A percentile compares a stretch with the other conserved stretches of the same genome.
These are phyloP conservation scores for Ottelia alismoides DNA, from an alignment of 106 monocot genomes.

Conservation along the genomic window DNA sequence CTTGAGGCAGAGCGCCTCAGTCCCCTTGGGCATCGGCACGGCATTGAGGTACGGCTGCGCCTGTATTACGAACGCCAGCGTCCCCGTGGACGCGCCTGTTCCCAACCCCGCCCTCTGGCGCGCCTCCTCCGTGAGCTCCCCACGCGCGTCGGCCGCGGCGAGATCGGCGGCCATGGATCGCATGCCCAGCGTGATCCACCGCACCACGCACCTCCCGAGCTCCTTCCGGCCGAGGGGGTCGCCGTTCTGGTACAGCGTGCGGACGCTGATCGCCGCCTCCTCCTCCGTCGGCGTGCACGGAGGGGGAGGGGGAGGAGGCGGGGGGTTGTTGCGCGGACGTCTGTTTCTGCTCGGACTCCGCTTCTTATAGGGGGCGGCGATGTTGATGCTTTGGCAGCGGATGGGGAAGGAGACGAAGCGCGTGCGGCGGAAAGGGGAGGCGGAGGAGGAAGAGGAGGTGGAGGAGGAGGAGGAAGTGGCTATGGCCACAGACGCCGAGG, in stretches of 20 bases:
- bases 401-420: no score
- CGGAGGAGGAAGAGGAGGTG: no score
- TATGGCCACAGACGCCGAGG: no score
- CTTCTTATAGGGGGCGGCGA: no score
- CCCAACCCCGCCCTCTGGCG: conserved; percentile 35
- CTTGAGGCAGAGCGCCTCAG: conserved; percentile 90
- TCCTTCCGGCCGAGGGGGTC: conserved; percentile 65
- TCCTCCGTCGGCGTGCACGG: conserved; percentile 6
- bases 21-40: conserved; percentile 74
- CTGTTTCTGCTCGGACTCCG: no score
- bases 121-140: conserved; percentile 49
- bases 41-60: conserved; percentile 79
- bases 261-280: conserved; percentile 53
- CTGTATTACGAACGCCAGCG: conserved; percentile 73
- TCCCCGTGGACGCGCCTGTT: conserved; percentile 2
- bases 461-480: no score
- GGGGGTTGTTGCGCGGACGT: no score
- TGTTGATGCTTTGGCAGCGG: no score
- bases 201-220: conserved; percentile 72
- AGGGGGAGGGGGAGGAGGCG: no score
- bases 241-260: conserved; percentile 64
- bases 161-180: conserved; percentile 81
- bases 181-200: conserved; percentile 86
- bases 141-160: conserved; percentile 58
- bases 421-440: no score